phyloP scores from a whole-genome alignment of 495 filamentous ascomycete genomes.

The Lepidopterella palustris region DNA sequence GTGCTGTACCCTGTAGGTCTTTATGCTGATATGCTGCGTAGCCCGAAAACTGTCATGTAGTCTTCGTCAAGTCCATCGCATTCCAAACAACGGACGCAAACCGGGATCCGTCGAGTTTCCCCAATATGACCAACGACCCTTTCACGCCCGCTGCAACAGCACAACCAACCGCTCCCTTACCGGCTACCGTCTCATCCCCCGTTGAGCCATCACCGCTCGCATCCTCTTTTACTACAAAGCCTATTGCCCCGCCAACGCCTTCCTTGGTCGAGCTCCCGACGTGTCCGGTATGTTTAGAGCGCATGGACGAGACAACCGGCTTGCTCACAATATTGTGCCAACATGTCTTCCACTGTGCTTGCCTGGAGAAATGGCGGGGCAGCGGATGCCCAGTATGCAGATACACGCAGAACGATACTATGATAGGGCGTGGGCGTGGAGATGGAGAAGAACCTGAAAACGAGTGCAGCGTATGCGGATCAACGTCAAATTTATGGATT shows the following conservation, averaged over 20 bases:
- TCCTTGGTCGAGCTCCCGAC: constrained; percentile 87
- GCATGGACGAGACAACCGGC: constrained; percentile 96
- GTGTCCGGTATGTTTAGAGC: constrained; percentile 92
- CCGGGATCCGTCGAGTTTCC: constrained; percentile 42
- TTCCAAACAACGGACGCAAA: constrained; percentile 47
- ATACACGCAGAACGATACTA: constrained; percentile 56
- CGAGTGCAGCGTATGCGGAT: constrained; percentile 68
- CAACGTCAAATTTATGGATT: constrained; percentile 78
- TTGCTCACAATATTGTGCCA: constrained; percentile 94
- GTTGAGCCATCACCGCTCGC: constrained; percentile 42
- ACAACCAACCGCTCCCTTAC: constrained; percentile 29
- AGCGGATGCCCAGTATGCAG: constrained; percentile 91
- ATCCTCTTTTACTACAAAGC: constrained; percentile 60
- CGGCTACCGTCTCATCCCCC: constrained; percentile 24
- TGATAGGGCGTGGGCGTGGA: constrained; percentile 2
- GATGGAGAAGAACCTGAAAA: constrained; percentile 41
- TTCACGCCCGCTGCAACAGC: constrained; percentile 46
- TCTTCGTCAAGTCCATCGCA: constrained; percentile 86
- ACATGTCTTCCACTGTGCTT: constrained; percentile 96
- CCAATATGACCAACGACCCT: constrained; percentile 57
- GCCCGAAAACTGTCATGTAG: constrained; percentile 95
- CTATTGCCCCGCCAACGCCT: constrained; percentile 85
- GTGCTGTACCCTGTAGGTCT: not conserved
- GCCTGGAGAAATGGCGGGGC: constrained; percentile 92
- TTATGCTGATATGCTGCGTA: constrained; percentile 37